phyloP scores from a whole-genome alignment of 2,329 filamentous ascomycete species.

The Chaetomium sp. region DNA sequence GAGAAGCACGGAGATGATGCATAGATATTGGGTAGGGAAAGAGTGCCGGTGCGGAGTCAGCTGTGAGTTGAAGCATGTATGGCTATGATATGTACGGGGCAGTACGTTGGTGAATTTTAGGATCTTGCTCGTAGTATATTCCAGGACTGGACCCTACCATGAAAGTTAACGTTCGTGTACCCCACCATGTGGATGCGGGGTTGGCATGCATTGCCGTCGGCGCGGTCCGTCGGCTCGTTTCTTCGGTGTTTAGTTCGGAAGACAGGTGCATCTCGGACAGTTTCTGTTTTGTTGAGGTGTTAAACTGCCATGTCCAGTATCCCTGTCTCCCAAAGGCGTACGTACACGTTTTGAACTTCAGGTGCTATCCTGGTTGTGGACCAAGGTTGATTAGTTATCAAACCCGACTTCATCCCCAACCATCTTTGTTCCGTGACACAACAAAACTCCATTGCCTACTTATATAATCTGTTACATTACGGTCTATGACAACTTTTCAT shows the following conservation, averaged over 20 bases:
- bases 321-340: slow-evolving; percentile 3
- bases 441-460: not conserved
- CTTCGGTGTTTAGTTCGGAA: not conserved
- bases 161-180: not conserved
- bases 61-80: slow-evolving; percentile 10
- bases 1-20: not conserved
- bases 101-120: slow-evolving; percentile 10
- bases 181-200: slow-evolving; percentile 20
- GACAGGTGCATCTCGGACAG: not conserved
- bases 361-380: not conserved
- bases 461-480: not conserved
- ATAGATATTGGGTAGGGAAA: not conserved
- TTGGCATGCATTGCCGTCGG: not conserved
- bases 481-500: not conserved
- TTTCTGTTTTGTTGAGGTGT: slow-evolving; percentile 14
- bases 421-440: not conserved
- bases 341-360: not conserved
- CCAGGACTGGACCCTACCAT: not conserved
- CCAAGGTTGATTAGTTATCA: slow-evolving; percentile 5
- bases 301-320: not conserved
- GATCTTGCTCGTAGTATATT: not conserved
- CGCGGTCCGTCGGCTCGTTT: slow-evolving; percentile 19
- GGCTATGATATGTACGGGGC: not conserved
- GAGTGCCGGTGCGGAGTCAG: not conserved
- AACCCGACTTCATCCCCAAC: not conserved